phyloP scores from a whole-genome alignment of 2,329 filamentous ascomycete species.

The Lecanicillium sp. region DNA sequence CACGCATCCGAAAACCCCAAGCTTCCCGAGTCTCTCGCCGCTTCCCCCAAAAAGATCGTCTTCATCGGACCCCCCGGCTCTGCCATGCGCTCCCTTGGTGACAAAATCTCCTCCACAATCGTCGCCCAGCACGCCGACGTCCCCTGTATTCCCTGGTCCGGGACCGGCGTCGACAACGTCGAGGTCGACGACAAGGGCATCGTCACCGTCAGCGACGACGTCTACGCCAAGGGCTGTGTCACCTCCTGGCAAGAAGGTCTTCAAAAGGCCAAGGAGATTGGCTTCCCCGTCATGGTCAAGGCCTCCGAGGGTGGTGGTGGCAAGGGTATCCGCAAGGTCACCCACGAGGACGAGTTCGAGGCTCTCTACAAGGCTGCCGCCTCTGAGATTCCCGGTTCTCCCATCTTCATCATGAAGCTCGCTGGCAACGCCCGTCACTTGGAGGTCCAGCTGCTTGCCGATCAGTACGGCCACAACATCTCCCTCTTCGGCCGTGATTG shows the following conservation, averaged over 20 bases:
- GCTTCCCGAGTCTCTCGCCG: conserved; percentile 89
- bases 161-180: conserved; percentile 81
- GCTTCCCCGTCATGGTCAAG: conserved; percentile 99
- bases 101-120: conserved; percentile 99
- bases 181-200: conserved; percentile 74
- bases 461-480: conserved; percentile 99
- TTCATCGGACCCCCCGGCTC: conserved; percentile 98
- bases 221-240: conserved; percentile 90
- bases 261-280: conserved; percentile 78
- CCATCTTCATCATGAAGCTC: conserved; percentile 99
- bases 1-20: conserved; percentile 99
- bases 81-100: conserved; percentile 96
- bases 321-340: conserved; percentile 97
- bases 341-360: conserved; percentile 77
- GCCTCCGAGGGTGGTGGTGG: conserved; percentile 99
- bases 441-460: conserved; percentile 93
- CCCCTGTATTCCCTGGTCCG: conserved; percentile 99
- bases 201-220: conserved; percentile 79
- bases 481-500: conserved; percentile 98
- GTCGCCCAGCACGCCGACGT: conserved; percentile 95
- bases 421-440: conserved; percentile 93
- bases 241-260: conserved; percentile 86
- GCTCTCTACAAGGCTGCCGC: conserved; percentile 90
- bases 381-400: conserved; percentile 94
- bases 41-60: conserved; percentile 96